Base-by-base conservation (phyloP, 306 rosid genomes). In the Pachyrhizus erosus region DNA sequence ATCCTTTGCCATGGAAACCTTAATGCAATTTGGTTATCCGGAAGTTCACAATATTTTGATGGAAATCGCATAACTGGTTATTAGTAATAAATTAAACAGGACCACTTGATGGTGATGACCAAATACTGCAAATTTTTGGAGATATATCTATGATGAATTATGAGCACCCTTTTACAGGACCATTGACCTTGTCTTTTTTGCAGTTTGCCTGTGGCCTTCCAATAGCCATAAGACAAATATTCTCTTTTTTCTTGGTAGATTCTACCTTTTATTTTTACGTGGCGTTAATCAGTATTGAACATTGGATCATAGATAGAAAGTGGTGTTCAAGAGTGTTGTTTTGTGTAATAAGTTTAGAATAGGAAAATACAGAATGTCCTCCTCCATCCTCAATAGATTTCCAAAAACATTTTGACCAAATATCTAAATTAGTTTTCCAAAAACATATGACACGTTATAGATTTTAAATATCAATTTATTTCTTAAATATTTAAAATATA, bases 211-310 rank as follows among this genome's bases (percentile, higher is more conserved):
- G 73, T 72, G 52, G 45, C 42, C 65, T 72, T 60, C 60, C 55
- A 40, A 84, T 65, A 40, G 26, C 71, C 84, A 55, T 67, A 33
- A 57, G 73, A 79, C 81, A 65, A 84, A 79, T 84, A 79, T 79
- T 79, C 58, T 65, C 55, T 79, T 73, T 75, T 79, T 79, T 57
- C 77, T 73, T 43, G 14, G 5, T 7, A 43, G 3, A 29, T 70
- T 73, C 45, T 46, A 29, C 52, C 20, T 6, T 62, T 0, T 5
- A 46, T 2, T 37, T 1, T 57, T 42, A 17, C 5, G 4, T 42
- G 26, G 2, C 14, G 24, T 48, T 62, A 21, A 34, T 21, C 21
- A 9, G 9, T 51, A 24, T 24, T 39, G 9, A 69, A 55, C 37
- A 7, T 70, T 57, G n/a, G 49, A 57, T 79, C 20, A 54, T 67